Conservation (phyloP, 495 filamentous ascomycete genomes). For the Filosporella fistucella region DNA sequence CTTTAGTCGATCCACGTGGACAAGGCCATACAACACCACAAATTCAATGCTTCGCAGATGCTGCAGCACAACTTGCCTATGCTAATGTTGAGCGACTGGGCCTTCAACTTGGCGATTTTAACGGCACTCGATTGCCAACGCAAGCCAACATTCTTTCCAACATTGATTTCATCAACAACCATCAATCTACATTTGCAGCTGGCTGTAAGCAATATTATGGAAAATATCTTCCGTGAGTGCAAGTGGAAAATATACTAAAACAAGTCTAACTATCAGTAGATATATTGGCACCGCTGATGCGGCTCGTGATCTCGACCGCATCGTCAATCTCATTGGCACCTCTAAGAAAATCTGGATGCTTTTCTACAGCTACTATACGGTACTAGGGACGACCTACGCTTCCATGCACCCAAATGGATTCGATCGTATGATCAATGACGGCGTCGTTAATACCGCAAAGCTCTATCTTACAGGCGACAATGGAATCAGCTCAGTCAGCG, state of each 20-base stretch:
- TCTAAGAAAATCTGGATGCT: background rate
- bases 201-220: too few species aligned
- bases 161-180: too few species aligned
- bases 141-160: too few species aligned
- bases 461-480: background rate
- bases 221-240: too few species aligned
- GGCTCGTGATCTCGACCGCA: background rate
- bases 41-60: background rate
- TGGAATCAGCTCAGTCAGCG: background rate
- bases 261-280: too few species aligned
- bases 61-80: too few species aligned
- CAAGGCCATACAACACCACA: background rate
- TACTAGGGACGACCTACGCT: background rate
- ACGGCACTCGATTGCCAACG: background rate
- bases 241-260: too few species aligned
- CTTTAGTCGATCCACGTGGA: background rate
- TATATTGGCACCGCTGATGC: background rate
- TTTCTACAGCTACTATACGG: background rate
- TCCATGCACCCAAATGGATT: background rate
- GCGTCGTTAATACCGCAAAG: background rate
- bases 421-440: background rate
- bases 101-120: background rate
- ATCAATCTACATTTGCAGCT: too few species aligned
- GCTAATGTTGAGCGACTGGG: too few species aligned
- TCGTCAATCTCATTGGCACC: background rate